A percentile compares a stretch with the other conserved stretches of the same genome.
phyloP scores from a whole-genome alignment of 495 filamentous ascomycete genomes.

The Penicillium cataractarum region DNA sequence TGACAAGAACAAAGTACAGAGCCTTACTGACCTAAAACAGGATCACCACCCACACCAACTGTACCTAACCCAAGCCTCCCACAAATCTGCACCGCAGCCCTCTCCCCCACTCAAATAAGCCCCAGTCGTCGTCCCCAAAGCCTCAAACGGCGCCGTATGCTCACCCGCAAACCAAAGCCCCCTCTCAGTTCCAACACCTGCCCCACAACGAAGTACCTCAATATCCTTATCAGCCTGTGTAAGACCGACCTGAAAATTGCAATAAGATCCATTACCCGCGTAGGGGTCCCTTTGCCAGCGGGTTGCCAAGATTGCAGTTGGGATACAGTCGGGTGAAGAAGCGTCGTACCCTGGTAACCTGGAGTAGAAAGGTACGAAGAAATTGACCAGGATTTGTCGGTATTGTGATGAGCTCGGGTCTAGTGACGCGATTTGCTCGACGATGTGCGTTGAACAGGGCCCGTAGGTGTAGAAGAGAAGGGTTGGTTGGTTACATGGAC shows the following conservation, averaged over 20 bases:
- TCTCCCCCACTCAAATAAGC: constrained; percentile 93
- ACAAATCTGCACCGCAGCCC: constrained; percentile 67
- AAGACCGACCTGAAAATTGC: constrained; percentile 83
- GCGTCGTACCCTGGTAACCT: constrained; percentile 67
- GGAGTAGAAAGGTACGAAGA: constrained; percentile 70
- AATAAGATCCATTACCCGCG: constrained; percentile 88
- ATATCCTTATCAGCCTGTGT: constrained; percentile 71
- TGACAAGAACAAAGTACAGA: not conserved
- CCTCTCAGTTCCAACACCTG: constrained; percentile 63
- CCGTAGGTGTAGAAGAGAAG: constrained; percentile 93
- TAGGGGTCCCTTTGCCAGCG: constrained; percentile 81
- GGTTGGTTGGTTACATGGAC: constrained; percentile 70
- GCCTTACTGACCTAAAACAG: constrained; percentile 34
- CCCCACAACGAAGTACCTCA: constrained; percentile 60
- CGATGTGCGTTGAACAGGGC: constrained; percentile 54
- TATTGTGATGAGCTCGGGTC: constrained; percentile 33
- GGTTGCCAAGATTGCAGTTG: constrained; percentile 66
- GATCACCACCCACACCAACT: constrained; percentile 37
- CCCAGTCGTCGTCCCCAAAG: constrained; percentile 82
- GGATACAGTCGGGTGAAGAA: constrained; percentile 58
- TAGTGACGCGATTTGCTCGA: constrained; percentile 40
- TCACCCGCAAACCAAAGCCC: constrained; percentile 92
- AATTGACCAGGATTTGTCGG: constrained; percentile 37
- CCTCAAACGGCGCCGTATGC: constrained; percentile 89
- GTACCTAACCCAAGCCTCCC: constrained; percentile 36